A percentile compares a stretch with the other conserved stretches of the same genome.
phyloP scores from a whole-genome alignment of 768 basidiomycete species.

The Tephrocybe sp. region DNA sequence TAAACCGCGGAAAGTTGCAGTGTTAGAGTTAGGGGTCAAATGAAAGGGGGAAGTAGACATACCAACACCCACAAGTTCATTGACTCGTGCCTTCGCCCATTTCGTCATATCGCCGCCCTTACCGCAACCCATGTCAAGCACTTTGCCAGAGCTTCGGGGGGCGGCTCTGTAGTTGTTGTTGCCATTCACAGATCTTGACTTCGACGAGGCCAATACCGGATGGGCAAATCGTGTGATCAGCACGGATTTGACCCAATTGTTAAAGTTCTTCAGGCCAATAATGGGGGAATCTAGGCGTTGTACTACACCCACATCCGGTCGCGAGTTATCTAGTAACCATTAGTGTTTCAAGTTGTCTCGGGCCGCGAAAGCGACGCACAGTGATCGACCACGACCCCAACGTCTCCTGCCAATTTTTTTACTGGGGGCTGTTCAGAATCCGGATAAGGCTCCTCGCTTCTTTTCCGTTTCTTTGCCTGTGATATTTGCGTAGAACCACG shows the following conservation, averaged over 20 bases:
- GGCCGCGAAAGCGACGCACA: constrained; percentile 52
- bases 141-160: constrained; percentile 57
- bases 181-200: constrained; percentile 27
- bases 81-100: constrained; percentile 86
- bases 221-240: constrained; percentile 89
- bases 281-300: constrained; percentile 90
- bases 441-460: constrained; percentile 34
- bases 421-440: constrained; percentile 38
- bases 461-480: constrained; percentile 18
- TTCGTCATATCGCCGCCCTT: constrained; percentile 97
- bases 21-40: not conserved
- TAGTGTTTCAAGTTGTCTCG: not conserved
- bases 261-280: constrained; percentile 95
- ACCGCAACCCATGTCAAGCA: constrained; percentile 97
- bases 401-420: constrained; percentile 66
- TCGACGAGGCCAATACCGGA: constrained; percentile 50
- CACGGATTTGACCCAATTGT: constrained; percentile 99
- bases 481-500: constrained; percentile 52
- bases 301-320: constrained; percentile 87
- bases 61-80: constrained; percentile 84
- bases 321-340: constrained; percentile 70
- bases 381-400: constrained; percentile 72
- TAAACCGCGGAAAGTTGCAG: not conserved
- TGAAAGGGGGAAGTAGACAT: constrained; percentile 17
- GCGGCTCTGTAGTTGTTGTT: constrained; percentile 21